phyloP scores from a whole-genome alignment of 257 asterid genomes.

The Echium plantagineum region DNA sequence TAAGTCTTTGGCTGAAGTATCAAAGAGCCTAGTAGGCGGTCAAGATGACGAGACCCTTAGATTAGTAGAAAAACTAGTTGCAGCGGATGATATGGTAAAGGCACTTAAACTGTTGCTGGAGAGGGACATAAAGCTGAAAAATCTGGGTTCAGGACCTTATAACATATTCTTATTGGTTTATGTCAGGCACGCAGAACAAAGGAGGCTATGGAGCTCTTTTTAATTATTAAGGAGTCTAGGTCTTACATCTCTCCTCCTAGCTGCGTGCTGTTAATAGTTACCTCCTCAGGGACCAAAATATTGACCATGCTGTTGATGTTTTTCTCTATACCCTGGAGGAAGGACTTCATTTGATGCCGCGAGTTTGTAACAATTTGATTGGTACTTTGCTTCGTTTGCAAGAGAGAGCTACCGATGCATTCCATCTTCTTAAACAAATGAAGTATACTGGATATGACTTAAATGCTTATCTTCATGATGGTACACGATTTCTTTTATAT shows the following conservation, averaged over 20 bases:
- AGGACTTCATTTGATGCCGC: constrained; percentile 43
- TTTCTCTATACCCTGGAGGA: constrained; percentile 45
- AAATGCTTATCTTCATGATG: constrained; percentile 23
- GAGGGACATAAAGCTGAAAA: constrained; percentile 35
- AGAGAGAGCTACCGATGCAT: constrained; percentile 33
- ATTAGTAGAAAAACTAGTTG: constrained; percentile 28
- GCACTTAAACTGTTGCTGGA: constrained; percentile 50
- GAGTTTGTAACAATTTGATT: constrained; percentile 41
- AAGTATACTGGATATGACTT: constrained; percentile 53
- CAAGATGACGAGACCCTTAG: constrained; percentile 26
- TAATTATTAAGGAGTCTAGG: constrained; percentile 43
- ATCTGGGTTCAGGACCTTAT: constrained; percentile 50
- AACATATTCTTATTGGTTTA: constrained; percentile 65
- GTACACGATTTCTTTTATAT: constrained; percentile 39
- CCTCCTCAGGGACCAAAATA: constrained; percentile 34
- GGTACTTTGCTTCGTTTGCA: constrained; percentile 41
- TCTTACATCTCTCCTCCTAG: constrained; percentile 52
- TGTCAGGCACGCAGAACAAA: constrained; percentile 37
- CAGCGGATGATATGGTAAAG: constrained; percentile 37
- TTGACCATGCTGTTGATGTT: constrained; percentile 45
- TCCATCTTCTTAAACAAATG: constrained; percentile 56
- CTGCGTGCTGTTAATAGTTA: constrained; percentile 45
- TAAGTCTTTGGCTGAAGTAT: constrained; percentile 53
- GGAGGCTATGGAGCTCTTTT: constrained; percentile 48
- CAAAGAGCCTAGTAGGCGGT: constrained; percentile 27